Evolutionary conservation across 169 alveolate species (phyloP), one percentile per base, ranked within the genome.

Genomic region (Plasmodium gaboni): DNA sequence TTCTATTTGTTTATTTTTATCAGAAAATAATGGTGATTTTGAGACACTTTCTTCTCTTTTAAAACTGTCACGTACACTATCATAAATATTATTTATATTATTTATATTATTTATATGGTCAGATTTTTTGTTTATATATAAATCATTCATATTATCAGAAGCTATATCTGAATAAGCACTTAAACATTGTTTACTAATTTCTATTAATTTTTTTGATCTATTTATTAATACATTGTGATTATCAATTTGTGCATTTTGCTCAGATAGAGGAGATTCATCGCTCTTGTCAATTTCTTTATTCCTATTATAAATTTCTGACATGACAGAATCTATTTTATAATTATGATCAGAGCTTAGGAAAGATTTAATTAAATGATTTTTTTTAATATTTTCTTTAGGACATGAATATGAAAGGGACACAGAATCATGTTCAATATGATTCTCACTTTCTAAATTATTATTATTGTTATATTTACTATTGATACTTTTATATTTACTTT

Each of bases 151-250:
- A 22, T 38, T 65, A 38, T 38, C 9, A 32, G 53, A 55, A 38
- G 53, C 83, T 24, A 17, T 10, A 26, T 80, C 80, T 2, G 78
- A 67, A 46, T 80, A 67, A 1, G 38, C 65, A 67, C 64, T 61
- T 28, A 80, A 59, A 46, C 90, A 80, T 42, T 80, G 65, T 65
- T 46, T 65, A 55, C 83, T 80, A 13, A 59, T 80, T 80, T 80
- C 90, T 28, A 38, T 51, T 68, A 80, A 60, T 9, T 28, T 26
- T 38, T 80, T 80, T 22, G 90, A 80, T 80, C 83, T 68, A 61
- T 46, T 67, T 32, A 80, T 80, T 53, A 80, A 44, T 32, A 42
- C 28, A n/a, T 67, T 48, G 19, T 80, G 83, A 46, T n/a, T 55
- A 38, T 38, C 46, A 51, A 4, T 57, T 1, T 80, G 72, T 3